These are phyloP conservation scores for Kingdonia uniflora DNA, from an alignment of 164 flowering plant genomes.

Conservation along the genomic window DNA sequence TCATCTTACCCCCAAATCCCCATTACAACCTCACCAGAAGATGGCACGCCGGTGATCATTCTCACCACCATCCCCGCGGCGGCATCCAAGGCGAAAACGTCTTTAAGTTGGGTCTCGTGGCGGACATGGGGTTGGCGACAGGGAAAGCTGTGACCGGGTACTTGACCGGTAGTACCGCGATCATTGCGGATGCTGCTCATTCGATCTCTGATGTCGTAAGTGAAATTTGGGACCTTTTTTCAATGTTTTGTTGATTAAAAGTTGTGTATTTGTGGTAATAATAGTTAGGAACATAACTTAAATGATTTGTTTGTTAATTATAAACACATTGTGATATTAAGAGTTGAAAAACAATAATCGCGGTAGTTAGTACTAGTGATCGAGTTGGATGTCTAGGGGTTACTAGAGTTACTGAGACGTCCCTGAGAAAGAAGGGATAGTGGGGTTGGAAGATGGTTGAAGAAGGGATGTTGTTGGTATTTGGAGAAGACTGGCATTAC, in stretches of 20 bases:
- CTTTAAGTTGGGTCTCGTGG: conserved; percentile 69
- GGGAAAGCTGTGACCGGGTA: conserved; percentile 81
- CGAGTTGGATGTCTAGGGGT: too few species aligned
- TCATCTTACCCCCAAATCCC: conserved; percentile 15
- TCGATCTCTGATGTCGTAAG: conserved; percentile 88
- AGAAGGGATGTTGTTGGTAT: too few species aligned
- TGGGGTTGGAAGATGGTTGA: too few species aligned
- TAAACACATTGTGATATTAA: too few species aligned
- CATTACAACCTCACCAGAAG: conserved; percentile 33
- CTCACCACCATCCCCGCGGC: conserved; percentile 21
- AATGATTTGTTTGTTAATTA: too few species aligned
- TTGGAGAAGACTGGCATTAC: too few species aligned
- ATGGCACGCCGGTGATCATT: conserved; percentile 67
- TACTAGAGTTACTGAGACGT: too few species aligned
- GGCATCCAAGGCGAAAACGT: conserved; percentile 33
- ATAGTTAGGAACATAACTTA: too few species aligned
- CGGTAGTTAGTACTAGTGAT: too few species aligned
- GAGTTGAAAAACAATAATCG: too few species aligned
- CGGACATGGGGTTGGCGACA: conserved; percentile 57
- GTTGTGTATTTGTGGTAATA: too few species aligned
- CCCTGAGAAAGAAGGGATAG: too few species aligned
- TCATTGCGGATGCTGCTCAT: conserved; percentile 94
- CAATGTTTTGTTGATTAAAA: background rate
- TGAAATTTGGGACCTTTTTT: background rate
- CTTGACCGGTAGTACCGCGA: conserved; percentile 82